A percentile compares a stretch with the other conserved stretches of the same genome.
Evolutionary conservation across 768 basidiomycete species (phyloP).

Genomic region (Amanita polypyramis): DNA sequence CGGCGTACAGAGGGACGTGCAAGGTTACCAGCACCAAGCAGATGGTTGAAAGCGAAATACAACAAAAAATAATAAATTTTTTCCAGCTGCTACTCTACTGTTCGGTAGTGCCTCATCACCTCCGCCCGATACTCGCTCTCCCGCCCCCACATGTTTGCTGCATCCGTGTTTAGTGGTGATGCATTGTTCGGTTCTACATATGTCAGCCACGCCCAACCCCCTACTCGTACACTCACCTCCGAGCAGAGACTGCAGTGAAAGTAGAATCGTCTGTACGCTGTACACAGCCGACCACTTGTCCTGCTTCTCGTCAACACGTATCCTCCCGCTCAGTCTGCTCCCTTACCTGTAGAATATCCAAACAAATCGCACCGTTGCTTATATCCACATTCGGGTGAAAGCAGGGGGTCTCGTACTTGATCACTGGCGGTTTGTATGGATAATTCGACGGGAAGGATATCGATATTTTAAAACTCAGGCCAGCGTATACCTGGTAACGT

Average conservation of each 20-base stretch:
- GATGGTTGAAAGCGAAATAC: not conserved
- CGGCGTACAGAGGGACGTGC: not conserved
- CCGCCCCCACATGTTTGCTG: constrained; percentile 63
- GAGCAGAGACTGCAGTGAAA: constrained; percentile 80
- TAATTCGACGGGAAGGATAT: constrained; percentile 84
- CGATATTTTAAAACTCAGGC: constrained; percentile 71
- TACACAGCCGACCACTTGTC: constrained; percentile 94
- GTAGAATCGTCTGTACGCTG: constrained; percentile 80
- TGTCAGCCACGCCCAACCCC: constrained; percentile 2
- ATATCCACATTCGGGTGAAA: constrained; percentile 90
- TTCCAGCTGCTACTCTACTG: not conserved
- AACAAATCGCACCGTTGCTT: constrained; percentile 63
- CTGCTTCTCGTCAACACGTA: constrained; percentile 22
- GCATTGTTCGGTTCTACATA: constrained; percentile 82
- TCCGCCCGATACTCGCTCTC: not conserved
- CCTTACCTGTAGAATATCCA: constrained; percentile 77
- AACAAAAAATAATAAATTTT: no score
- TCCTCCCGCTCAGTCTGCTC: not conserved
- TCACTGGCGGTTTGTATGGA: constrained; percentile 75
- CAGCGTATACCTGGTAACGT: constrained; percentile 54
- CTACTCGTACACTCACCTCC: constrained; percentile 48
- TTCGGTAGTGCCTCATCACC: constrained; percentile 6
- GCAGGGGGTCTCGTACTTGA: constrained; percentile 85
- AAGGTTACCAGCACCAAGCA: not conserved
- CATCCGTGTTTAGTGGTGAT: constrained; percentile 82